Conservation (phyloP, 768 basidiomycete species). For the Flagelloscypha sp. region DNA sequence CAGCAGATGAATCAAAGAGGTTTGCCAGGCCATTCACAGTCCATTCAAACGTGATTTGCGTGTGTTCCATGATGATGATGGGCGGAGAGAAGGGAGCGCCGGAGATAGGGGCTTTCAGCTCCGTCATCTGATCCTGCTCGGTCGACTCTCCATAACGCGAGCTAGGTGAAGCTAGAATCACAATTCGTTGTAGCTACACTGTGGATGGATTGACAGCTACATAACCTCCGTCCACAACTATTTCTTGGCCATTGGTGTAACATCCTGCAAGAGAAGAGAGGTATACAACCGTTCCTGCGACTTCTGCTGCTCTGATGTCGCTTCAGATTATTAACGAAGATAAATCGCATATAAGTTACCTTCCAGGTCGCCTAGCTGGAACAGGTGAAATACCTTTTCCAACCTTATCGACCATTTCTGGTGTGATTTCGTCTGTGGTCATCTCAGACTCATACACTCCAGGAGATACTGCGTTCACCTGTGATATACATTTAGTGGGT, state of each 20-base stretch:
- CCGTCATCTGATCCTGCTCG: no score
- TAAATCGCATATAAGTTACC: slow-evolving; percentile 36
- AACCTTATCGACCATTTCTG: slow-evolving; percentile 42
- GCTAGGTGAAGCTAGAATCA: no score
- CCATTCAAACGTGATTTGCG: slow-evolving; percentile 68
- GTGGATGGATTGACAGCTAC: slow-evolving; percentile 62
- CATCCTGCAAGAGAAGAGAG: slow-evolving; percentile 65
- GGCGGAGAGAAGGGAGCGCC: no score
- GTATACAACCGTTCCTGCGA: slow-evolving; percentile 72
- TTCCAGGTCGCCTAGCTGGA: slow-evolving; percentile 56
- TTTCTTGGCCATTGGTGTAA: slow-evolving; percentile 73
- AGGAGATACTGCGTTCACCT: slow-evolving; percentile 66
- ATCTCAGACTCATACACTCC: slow-evolving; percentile 74
- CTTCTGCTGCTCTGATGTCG: slow-evolving; percentile 55
- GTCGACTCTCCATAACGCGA: no score
- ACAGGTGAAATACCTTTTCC: slow-evolving; percentile 54
- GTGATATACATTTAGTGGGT: no score
- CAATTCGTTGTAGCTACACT: no score
- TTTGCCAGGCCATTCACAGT: slow-evolving; percentile 58
- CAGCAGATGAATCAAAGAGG: slow-evolving; percentile 71
- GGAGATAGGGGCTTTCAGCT: no score
- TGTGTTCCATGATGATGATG: slow-evolving; percentile 51
- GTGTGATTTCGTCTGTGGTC: slow-evolving; percentile 45
- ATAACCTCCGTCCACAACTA: slow-evolving; percentile 71
- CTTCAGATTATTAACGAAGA: slow-evolving; percentile 5